Base-by-base conservation (phyloP, 257 asterid species). In the Rhazya stricta region DNA sequence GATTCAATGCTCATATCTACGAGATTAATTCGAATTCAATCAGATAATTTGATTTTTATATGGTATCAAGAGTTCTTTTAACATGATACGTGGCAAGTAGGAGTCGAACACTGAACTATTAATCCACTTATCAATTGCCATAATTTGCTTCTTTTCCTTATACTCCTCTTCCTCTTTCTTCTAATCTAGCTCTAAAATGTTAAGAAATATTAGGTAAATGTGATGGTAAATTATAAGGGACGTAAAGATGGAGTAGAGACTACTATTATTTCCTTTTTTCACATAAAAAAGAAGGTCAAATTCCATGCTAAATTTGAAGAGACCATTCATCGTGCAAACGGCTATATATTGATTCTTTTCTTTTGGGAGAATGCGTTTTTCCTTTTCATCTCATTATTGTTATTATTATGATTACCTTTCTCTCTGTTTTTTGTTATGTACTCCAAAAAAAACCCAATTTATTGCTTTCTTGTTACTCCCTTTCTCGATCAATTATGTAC, bases 361-460 rank as follows among this genome's bases (percentile, higher is more conserved):
- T 57, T 30, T 25, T 57, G 12, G 18, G 27, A 25, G 36, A 10
- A 4, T 57, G 36, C 32, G 10, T 39, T 57, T 11, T 63, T 62
- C 43, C 34, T 16, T 50, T 50, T 62, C 69, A 6, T 34, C 69
- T 63, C 43, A 63, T 63, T 62, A 62, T 62, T 62, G 25, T 56
- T n/a, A n/a, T 25, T 21, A n/a, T 25, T 21, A 54, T 54, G 12
- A 30, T 61, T 62, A 30, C 6, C 10, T 5, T 25, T 1, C 30
- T 30, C 4, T 13, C 41, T 61, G 2, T 2, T 60, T 61, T 61
- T 1, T 27, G 11, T 3, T 34, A 34, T 62, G 42, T 62, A 13
- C 43, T 21, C 0, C n/a, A 51, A 51, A 51, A 3, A 61, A 30
- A 30, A 30, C 41, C 29, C 29, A 34, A 36, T 36, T 36, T 62